phyloP scores from a whole-genome alignment of 2,329 filamentous ascomycete genomes.

The Colletotrichum lupini region DNA sequence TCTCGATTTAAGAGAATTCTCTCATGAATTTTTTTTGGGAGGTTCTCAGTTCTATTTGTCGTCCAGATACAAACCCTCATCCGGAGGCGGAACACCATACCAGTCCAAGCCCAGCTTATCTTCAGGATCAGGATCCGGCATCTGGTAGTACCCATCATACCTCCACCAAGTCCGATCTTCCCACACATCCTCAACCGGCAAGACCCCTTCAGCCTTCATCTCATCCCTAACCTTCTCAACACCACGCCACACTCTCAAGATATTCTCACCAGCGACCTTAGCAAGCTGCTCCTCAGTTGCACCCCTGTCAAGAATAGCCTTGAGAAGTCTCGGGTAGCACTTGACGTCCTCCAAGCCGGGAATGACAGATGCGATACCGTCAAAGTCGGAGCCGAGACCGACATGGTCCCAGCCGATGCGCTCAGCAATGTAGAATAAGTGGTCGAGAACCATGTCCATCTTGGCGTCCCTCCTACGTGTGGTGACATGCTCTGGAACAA shows the following conservation, averaged over 20 bases:
- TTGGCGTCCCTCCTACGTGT: slow-evolving; percentile 39
- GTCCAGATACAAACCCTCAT: slow-evolving; percentile 24
- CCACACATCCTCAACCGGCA: slow-evolving; percentile 49
- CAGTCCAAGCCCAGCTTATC: slow-evolving; percentile 45
- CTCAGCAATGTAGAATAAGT: slow-evolving; percentile 42
- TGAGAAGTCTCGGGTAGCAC: slow-evolving; percentile 44
- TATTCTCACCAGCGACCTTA: slow-evolving; percentile 50
- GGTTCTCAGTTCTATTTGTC: background rate
- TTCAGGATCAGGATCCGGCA: slow-evolving; percentile 46
- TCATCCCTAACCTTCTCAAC: slow-evolving; percentile 40
- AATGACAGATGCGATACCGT: slow-evolving; percentile 44
- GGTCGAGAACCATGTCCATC: slow-evolving; percentile 47
- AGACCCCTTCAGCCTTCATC: slow-evolving; percentile 44
- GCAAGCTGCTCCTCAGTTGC: slow-evolving; percentile 50
- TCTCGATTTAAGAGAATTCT: accelerated
- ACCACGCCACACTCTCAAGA: slow-evolving; percentile 46
- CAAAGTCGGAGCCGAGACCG: slow-evolving; percentile 50
- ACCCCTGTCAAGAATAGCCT: slow-evolving; percentile 49
- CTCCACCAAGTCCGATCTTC: slow-evolving; percentile 47
- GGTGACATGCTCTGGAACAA: slow-evolving; percentile 43
- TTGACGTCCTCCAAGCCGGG: slow-evolving; percentile 43
- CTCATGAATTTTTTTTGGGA: too few species aligned
- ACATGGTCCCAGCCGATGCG: slow-evolving; percentile 50
- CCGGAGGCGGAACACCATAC: slow-evolving; percentile 39
- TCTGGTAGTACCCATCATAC: slow-evolving; percentile 46